phyloP scores from a whole-genome alignment of 1,284 basidiomycete genomes.

The Tilletiaria anomala region DNA sequence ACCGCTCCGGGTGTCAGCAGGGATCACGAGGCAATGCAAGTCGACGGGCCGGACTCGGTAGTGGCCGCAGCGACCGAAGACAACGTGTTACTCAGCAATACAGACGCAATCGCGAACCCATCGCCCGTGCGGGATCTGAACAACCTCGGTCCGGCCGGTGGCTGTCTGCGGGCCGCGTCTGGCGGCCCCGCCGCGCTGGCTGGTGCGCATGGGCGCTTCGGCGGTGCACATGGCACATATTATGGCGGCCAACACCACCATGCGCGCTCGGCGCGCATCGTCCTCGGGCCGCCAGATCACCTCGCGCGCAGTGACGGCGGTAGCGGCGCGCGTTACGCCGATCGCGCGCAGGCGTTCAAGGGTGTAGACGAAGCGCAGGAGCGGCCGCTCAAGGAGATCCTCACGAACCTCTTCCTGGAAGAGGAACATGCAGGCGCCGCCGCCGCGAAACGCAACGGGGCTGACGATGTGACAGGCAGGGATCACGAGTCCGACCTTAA shows the following conservation, averaged over 20 bases:
- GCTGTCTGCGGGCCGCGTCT: conserved; percentile 22
- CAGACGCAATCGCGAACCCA: conserved; percentile 8
- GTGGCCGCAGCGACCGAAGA: too few relatives aligned
- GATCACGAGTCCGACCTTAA: too few relatives aligned
- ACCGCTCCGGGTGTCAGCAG: too few relatives aligned
- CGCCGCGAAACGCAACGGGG: too few relatives aligned
- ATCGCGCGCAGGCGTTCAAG: conserved; percentile 24
- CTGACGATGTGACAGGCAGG: too few relatives aligned
- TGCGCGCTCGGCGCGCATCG: too few relatives aligned
- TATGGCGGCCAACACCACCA: too few relatives aligned
- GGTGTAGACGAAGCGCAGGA: conserved; percentile 33
- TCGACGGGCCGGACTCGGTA: too few relatives aligned
- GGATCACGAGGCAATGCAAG: too few relatives aligned
- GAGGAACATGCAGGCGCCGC: conserved; percentile 6
- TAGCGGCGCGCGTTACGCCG: conserved; percentile 28
- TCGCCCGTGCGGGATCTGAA: conserved; percentile 36
- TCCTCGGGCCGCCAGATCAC: conserved; percentile 16
- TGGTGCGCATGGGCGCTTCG: background rate
- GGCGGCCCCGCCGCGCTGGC: background rate
- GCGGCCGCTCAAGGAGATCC: conserved; percentile 24
- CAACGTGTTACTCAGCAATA: background rate
- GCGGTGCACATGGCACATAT: too few relatives aligned
- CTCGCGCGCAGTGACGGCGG: conserved; percentile 11
- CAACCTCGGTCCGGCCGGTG: conserved; percentile 21
- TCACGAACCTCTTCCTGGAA: conserved; percentile 32